These are phyloP conservation scores for Penicillium sp. DNA, from an alignment of 2,329 filamentous ascomycete genomes.

Conservation along the genomic window DNA sequence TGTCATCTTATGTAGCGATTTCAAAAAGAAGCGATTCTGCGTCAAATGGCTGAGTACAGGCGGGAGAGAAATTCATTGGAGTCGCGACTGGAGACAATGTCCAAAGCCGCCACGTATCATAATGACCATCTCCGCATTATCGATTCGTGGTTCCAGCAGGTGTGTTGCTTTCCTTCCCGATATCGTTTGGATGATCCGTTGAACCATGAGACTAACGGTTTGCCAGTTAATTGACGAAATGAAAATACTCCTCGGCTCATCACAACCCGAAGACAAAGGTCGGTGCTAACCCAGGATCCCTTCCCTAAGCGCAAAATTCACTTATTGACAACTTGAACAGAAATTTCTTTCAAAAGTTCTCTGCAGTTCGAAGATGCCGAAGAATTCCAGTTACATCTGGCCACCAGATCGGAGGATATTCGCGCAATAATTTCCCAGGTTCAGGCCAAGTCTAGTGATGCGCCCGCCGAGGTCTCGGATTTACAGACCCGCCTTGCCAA, in stretches of 20 bases:
- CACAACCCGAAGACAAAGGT: constrained; percentile 33
- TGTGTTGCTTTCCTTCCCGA: constrained; percentile 49
- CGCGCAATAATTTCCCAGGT: constrained; percentile 72
- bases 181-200: background rate
- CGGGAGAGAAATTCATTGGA: constrained; percentile 83
- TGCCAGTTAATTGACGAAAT: constrained; percentile 49
- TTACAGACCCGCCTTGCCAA: constrained; percentile 74
- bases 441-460: constrained; percentile 49
- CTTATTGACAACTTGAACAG: constrained; percentile 17
- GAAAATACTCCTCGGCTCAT: constrained; percentile 41
- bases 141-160: constrained; percentile 93
- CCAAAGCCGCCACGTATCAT: constrained; percentile 76
- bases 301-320: background rate
- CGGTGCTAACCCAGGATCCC: constrained; percentile 6
- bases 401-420: constrained; percentile 73
- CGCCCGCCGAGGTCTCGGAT: constrained; percentile 68
- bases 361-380: constrained; percentile 58
- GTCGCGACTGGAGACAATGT: constrained; percentile 74
- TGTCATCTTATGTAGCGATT: constrained; percentile 63
- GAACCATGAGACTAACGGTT: constrained; percentile 15
- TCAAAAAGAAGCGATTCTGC: constrained; percentile 94
- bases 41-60: constrained; percentile 98
- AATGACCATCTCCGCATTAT: constrained; percentile 90
- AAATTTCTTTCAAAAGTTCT: constrained; percentile 51
- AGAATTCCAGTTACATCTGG: constrained; percentile 76